Evolutionary conservation across 2,329 filamentous ascomycete genomes (phyloP).

Genomic region (Ceratocystis papillata): DNA sequence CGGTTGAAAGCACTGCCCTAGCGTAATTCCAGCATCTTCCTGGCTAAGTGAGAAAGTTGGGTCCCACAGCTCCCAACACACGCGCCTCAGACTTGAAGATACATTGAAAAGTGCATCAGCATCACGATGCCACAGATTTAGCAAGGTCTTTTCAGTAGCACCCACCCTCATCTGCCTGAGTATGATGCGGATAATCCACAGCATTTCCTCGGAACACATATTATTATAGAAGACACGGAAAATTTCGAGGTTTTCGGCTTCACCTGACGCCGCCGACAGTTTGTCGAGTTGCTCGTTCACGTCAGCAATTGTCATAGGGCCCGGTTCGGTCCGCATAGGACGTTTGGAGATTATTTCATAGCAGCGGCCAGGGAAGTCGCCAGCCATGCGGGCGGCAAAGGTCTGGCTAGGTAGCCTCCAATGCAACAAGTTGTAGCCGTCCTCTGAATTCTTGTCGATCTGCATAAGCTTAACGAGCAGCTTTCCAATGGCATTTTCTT

Average conservation of each 20-base stretch:
- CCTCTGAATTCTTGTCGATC: conserved; percentile 81
- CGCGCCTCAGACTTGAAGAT: conserved; percentile 75
- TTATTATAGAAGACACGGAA: conserved; percentile 73
- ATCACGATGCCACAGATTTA: conserved; percentile 73
- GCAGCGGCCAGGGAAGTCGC: conserved; percentile 85
- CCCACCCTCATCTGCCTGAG: conserved; percentile 63
- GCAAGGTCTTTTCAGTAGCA: conserved; percentile 78
- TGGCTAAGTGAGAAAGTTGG: conserved; percentile 60
- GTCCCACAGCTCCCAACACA: conserved; percentile 88
- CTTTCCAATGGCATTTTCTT: conserved; percentile 83
- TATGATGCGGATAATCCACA: conserved; percentile 91
- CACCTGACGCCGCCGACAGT: conserved; percentile 62
- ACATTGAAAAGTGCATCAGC: conserved; percentile 74
- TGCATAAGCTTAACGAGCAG: conserved; percentile 86
- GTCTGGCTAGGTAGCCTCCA: conserved; percentile 81
- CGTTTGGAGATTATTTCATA: conserved; percentile 78
- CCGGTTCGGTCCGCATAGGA: conserved; percentile 60
- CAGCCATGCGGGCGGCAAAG: conserved; percentile 54
- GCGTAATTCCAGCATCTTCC: conserved; percentile 59
- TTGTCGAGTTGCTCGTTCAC: conserved; percentile 79
- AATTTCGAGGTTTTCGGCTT: conserved; percentile 73
- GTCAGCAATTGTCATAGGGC: conserved; percentile 74
- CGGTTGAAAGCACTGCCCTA: conserved; percentile 96
- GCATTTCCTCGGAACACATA: conserved; percentile 89
- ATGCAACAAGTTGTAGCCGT: conserved; percentile 72